Conservation (phyloP, 495 filamentous ascomycete species). For the Platismatia glauca region DNA sequence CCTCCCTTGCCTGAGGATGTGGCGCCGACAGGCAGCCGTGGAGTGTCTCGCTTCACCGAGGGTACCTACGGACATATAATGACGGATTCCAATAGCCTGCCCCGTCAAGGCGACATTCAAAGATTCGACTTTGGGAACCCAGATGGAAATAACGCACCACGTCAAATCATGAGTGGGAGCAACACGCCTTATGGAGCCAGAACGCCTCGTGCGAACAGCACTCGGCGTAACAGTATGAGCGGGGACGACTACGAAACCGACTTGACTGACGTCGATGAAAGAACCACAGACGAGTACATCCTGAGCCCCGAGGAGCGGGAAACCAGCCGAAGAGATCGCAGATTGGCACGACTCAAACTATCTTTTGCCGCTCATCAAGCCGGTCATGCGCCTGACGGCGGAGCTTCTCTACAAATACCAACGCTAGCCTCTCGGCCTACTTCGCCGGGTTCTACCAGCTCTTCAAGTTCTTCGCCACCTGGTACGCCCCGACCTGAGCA, state of each 20-base stretch:
- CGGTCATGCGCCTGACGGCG: constrained; percentile 7
- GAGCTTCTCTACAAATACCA: background rate
- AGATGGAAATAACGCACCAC: background rate
- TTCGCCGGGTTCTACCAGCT: background rate
- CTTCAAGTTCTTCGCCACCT: constrained; percentile 5
- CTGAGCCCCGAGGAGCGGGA: constrained; percentile 18
- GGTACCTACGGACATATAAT: constrained; percentile 4
- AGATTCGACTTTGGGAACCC: constrained; percentile 8
- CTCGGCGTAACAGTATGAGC: constrained; percentile 1
- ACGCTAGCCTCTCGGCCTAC: background rate
- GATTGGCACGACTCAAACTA: constrained; percentile 8
- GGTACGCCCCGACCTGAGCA: constrained; percentile 14
- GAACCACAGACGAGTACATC: constrained; percentile 17
- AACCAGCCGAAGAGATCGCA: constrained; percentile 11
- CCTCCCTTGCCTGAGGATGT: constrained; percentile 9
- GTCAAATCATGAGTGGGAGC: constrained; percentile 1
- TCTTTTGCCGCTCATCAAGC: constrained; percentile 8
- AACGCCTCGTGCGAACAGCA: background rate
- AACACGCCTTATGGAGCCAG: background rate
- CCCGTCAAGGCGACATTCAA: constrained; percentile 8
- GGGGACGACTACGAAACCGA: constrained; percentile 18
- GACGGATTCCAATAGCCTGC: background rate
- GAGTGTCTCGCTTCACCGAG: constrained; percentile 11
- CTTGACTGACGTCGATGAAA: constrained; percentile 8
- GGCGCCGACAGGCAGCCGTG: background rate